Evolutionary conservation across 345 rosid species (phyloP), one percentile per base, ranked within the genome.

Genomic region (Murraya koenigii): DNA sequence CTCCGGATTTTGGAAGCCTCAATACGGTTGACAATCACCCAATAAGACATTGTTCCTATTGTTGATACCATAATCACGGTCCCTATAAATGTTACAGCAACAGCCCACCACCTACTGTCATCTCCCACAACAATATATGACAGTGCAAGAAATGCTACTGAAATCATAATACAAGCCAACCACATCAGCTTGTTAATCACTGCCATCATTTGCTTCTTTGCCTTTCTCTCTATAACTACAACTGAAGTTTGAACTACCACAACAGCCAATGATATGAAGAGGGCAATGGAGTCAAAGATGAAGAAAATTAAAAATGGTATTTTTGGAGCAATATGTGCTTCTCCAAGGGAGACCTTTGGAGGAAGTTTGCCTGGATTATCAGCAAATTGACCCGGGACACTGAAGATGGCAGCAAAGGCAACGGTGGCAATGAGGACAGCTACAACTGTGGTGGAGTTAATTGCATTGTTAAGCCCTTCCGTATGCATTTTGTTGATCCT

Each of bases 171-270:
- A 69, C 98, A 96, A 15, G 99, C 98, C 85, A 92, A 73, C 98
- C 98, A 94, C 98, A 94, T 91, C 20, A 96, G 85, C 83, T 96
- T 96, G 90, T 94, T 96, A 74, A 96, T 96, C 61, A 96, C 85
- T 1, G 97, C 82, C 97, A 96, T 94, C 90, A 96, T 86, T 78
- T 86, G 89, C 82, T 86, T 92, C 84, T 96, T 94, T 0, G 94
- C 97, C 69, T 86, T 81, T 75, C 93, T 86, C 87, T 94, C 97
- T 66, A 94, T 89, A 15, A 91, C 95, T 59, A 96, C 97, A 14
- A 96, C 82, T 0, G 99, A 96, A n/a, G 97, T 96, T 78, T 96
- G 99, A 69, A 96, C 97, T 44, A 94, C 94, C 71, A 94, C 99
- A 49, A 96, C 97, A 1, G 97, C 99, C 78, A 96, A 63, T 2